Evolutionary conservation across 768 basidiomycete genomes (phyloP), one percentile per base, ranked within the genome.

Genomic region (Psilocybe subaeruginosa): DNA sequence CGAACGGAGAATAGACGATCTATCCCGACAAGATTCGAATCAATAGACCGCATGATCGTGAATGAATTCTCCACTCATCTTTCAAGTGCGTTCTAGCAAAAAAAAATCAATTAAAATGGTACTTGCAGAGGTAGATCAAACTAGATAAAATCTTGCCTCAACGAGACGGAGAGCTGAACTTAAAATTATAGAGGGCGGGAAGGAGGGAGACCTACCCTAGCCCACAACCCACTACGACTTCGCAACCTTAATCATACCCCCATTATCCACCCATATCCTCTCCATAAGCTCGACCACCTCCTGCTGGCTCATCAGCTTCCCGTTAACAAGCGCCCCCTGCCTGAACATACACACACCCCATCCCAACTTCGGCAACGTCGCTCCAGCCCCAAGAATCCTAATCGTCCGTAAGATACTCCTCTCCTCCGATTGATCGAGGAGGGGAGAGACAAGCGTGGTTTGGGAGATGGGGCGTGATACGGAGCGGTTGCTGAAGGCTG

Each of bases 321-420:
- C 59, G 55, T 60, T 55, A 14, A 60, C 54, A 23, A 54, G 7
- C 54, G 47, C 59, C 8, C 59, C 59, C 12, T 19, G 29, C n/a
- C 6, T 55, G 7, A 55, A 43, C 59, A 60, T 60, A 2, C 31
- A 47, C 54, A 60, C 2, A 3, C 54, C 59, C 59, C 59, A 60
- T 9, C 59, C 59, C 37, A 48, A 39, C 23, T 17, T 19, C 33
- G 35, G 11, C 54, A 49, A 16, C 8, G 47, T 27, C 16, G 37
- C 3, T 3, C 19, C n/a, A 11, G 46, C n/a, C 17, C 53, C 59
- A 35, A 37, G 14, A 4, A 60, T 31, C 9, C 27, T 17, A 23
- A 60, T 33, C 4, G 59, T 60, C 12, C 35, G 7, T n/a, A 60
- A 37, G 33, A 9, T 1, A 9, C 11, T 37, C 9, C 12, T 5